These are phyloP conservation scores for Aspergillus novofumigatus DNA, from an alignment of 2,329 filamentous ascomycete genomes.

Conservation along the genomic window DNA sequence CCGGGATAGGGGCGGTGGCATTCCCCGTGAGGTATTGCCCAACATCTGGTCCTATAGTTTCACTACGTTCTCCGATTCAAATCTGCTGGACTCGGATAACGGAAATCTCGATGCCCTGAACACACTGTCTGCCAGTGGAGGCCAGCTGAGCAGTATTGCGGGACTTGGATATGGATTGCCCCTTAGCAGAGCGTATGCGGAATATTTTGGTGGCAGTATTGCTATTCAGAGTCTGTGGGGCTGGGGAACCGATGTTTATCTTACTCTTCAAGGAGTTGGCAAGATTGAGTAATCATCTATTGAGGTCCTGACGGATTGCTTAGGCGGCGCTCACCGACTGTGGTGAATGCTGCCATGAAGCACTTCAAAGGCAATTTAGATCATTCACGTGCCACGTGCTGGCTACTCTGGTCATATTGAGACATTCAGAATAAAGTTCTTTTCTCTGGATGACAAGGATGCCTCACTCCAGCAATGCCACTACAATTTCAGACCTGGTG, in stretches of 20 bases:
- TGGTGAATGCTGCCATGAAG: neutral
- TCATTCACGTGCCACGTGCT: neutral
- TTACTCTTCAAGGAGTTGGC: constrained; percentile 59
- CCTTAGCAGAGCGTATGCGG: constrained; percentile 85
- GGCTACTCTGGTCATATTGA: neutral
- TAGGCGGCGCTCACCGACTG: too few species aligned
- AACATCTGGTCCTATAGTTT: constrained; percentile 98
- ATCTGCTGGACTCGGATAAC: constrained; percentile 47
- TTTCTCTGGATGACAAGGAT: neutral
- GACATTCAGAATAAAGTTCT: neutral
- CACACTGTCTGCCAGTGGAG: constrained; percentile 67
- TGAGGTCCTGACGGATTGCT: neutral
- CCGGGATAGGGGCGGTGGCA: constrained; percentile 90
- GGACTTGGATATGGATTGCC: constrained; percentile 91
- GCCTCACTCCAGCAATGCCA: neutral
- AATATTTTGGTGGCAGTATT: constrained; percentile 96
- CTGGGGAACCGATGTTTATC: constrained; percentile 73
- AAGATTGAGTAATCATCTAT: constrained; percentile 35
- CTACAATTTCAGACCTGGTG: constrained; percentile 7
- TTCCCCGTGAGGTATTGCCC: constrained; percentile 74
- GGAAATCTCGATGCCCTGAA: constrained; percentile 65
- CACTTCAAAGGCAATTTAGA: neutral
- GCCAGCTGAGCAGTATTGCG: constrained; percentile 77
- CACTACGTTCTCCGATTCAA: constrained; percentile 80
- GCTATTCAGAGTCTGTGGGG: constrained; percentile 92